Base-by-base conservation (phyloP, 2,329 filamentous ascomycete species). In the Epichloe sp. region DNA sequence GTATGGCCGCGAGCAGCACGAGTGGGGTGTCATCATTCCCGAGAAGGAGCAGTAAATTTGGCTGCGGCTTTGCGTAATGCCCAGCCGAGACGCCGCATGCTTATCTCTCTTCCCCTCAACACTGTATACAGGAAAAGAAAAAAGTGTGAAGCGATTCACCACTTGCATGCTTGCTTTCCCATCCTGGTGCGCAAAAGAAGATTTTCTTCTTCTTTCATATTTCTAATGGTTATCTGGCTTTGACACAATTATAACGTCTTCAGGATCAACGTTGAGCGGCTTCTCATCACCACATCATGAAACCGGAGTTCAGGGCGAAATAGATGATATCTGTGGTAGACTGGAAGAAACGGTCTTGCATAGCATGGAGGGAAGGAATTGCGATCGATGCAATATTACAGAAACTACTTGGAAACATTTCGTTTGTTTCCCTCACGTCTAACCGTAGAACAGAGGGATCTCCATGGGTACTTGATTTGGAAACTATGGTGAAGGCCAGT, bases 11-110 rank as follows among this genome's bases (percentile, higher is more conserved):
- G 78, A 76, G 61, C 62, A 82, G 52, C 83, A 88, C 63, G 70
- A 78, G 46, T 89, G 85, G 84, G 82, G 78, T 37, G 76, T 86
- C 51, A 74, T 85, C 37, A 74, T 89, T 37, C 71, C 78, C 49
- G 81, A 86, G 65, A 76, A 81, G 61, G 59, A 71, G 62, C 69
- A 65, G 60, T 50, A 47, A 48, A n/a, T n/a, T 19, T 46, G 23
- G n/a, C 14, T 35, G 10, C 31, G 31, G 11, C 31, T 31, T 31
- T 31, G 31, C 31, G 8, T 31, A 10, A 2, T 11, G 31, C 31
- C 31, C 8, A 4, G 31, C 31, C 10, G 31, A 31, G 31, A 31
- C 4, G 10, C 31, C 31, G 31, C 31, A 31, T 4, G 10, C 31
- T 11, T 1, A 31, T 11, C 3, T 11, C 3, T 31, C 31, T 31